Conservation (phyloP, 352 stramenopile genomes). For the Globisporangium cystogenes region DNA sequence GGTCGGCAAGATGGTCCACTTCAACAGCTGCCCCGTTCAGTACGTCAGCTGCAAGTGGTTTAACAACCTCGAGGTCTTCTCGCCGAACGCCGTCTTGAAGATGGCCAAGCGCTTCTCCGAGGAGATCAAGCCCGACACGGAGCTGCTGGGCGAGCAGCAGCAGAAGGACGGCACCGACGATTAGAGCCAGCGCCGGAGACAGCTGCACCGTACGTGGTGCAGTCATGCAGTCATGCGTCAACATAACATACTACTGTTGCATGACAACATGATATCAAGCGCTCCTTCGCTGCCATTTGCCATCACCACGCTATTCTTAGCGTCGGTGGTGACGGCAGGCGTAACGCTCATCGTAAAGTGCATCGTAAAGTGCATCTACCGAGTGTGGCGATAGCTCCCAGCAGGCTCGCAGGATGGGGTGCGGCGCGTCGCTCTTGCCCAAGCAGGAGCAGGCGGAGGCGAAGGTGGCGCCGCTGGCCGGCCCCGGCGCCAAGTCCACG, state of each 20-base stretch:
- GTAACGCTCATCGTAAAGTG: too few relatives aligned
- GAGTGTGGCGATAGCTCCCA: not conserved
- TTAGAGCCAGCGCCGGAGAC: too few relatives aligned
- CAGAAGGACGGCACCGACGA: constrained; percentile 11
- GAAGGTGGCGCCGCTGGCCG: constrained; percentile 32
- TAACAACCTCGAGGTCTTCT: constrained; percentile 80
- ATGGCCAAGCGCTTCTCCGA: constrained; percentile 63
- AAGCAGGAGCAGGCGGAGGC: constrained; percentile 30
- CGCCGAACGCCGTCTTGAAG: constrained; percentile 53
- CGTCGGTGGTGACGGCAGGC: not conserved
- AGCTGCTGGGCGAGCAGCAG: constrained; percentile 42
- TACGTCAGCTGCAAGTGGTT: constrained; percentile 86
- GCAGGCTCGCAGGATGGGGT: constrained; percentile 37
- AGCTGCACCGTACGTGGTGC: too few relatives aligned
- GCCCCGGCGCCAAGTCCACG: constrained; percentile 24
- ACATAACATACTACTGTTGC: too few relatives aligned
- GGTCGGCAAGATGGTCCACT: constrained; percentile 81
- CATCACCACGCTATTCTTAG: too few relatives aligned
- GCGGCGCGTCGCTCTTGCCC: constrained; percentile 56
- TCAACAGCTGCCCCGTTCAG: constrained; percentile 68
- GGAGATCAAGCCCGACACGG: constrained; percentile 49
- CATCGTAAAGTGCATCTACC: too few relatives aligned
- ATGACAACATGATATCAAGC: too few relatives aligned
- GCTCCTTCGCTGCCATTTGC: too few relatives aligned
- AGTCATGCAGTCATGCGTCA: too few relatives aligned